Percentiles rank a stretch among this genome's conserved stretches.
These are phyloP conservation scores for Hanseniaspora pseudoguilliermondii DNA, from an alignment of 805 yeast genomes.

Conservation along the genomic window DNA sequence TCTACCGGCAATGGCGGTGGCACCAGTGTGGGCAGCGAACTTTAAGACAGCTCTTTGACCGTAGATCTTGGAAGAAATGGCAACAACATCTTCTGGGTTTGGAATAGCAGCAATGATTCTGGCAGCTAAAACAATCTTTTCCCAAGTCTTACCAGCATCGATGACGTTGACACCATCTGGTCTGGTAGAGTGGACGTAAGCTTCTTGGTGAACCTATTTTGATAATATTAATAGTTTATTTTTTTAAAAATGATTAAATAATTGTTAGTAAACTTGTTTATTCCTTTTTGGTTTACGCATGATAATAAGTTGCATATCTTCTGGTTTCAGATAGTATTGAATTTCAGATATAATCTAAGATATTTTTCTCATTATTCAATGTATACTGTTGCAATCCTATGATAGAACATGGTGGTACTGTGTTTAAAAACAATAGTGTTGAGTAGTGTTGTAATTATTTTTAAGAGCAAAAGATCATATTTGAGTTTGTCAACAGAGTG, in stretches of 20 bases:
- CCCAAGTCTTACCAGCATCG: conserved; percentile 99
- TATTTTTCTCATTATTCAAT: no score
- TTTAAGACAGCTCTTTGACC: conserved; percentile 99
- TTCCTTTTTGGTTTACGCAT: background rate
- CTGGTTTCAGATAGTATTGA: no score
- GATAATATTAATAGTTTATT: background rate
- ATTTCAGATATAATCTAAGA: no score
- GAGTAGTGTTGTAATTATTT: no score
- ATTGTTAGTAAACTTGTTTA: conserved; percentile 1
- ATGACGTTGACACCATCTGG: conserved; percentile 99
- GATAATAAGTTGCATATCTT: background rate
- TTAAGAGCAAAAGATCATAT: no score
- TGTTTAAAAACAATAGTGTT: no score
- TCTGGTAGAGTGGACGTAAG: conserved; percentile 95
- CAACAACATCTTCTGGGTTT: conserved; percentile 96
- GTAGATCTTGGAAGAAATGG: conserved; percentile 96
- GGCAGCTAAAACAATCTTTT: conserved; percentile 98
- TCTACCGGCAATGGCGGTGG: conserved; percentile 99
- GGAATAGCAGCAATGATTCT: conserved; percentile 99
- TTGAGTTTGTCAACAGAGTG: no score
- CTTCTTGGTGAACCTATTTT: conserved; percentile 78
- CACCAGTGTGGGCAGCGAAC: conserved; percentile 99
- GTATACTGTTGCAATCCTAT: no score
- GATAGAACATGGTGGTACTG: no score
- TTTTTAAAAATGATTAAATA: background rate